Percentiles rank a stretch among this genome's conserved stretches.
Conservation (phyloP, 2,329 filamentous ascomycete genomes). For the Calonectria ilicicola region DNA sequence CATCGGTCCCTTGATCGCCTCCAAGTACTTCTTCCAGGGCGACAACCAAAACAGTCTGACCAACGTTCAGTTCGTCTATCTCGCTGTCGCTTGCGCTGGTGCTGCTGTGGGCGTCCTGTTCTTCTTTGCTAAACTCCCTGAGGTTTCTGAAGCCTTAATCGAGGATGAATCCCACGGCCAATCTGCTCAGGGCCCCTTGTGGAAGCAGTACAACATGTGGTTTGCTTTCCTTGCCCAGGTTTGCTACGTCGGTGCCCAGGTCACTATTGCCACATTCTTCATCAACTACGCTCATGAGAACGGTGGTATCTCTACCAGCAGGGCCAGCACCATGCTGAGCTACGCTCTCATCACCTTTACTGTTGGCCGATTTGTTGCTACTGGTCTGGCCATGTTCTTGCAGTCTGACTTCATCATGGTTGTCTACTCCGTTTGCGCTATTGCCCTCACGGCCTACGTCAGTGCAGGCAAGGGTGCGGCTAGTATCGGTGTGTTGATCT, state of each 20-base stretch:
- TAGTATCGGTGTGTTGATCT: slow-evolving; percentile 73
- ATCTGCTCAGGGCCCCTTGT: slow-evolving; percentile 70
- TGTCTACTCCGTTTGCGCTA: slow-evolving; percentile 72
- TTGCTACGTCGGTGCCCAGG: slow-evolving; percentile 81
- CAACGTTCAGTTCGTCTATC: slow-evolving; percentile 82
- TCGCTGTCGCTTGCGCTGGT: slow-evolving; percentile 78
- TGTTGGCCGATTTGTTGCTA: slow-evolving; percentile 75
- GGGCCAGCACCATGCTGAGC: slow-evolving; percentile 74
- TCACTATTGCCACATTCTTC: slow-evolving; percentile 75
- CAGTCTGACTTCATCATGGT: slow-evolving; percentile 76
- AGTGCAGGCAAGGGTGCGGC: slow-evolving; percentile 55
- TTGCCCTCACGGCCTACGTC: slow-evolving; percentile 68
- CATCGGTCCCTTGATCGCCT: slow-evolving; percentile 77
- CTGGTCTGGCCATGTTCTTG: slow-evolving; percentile 73
- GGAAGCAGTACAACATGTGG: slow-evolving; percentile 80
- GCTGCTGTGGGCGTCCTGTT: slow-evolving; percentile 72
- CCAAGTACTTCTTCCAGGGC: slow-evolving; percentile 78
- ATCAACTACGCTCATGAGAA: slow-evolving; percentile 79
- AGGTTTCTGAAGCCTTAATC: slow-evolving; percentile 69
- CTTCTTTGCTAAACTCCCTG: slow-evolving; percentile 76
- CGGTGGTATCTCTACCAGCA: slow-evolving; percentile 60
- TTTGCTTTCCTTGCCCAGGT: slow-evolving; percentile 82
- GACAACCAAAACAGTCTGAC: slow-evolving; percentile 67
- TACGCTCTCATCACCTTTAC: slow-evolving; percentile 83
- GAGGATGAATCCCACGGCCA: slow-evolving; percentile 59